Conservation (phyloP, 306 rosid genomes). For the Gynostemma pentaphyllum region DNA sequence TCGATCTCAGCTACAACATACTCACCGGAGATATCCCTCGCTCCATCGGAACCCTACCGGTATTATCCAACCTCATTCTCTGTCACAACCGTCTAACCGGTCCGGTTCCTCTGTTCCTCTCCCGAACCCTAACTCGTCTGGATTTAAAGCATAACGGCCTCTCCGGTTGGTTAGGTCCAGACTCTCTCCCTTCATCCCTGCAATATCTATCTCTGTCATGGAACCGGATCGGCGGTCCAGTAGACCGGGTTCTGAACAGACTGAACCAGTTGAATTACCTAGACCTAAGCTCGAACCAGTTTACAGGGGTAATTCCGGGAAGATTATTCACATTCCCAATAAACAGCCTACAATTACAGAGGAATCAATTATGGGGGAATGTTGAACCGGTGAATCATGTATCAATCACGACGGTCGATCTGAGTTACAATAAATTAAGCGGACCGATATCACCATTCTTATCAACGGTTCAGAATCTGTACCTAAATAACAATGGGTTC, state of each 20-base stretch:
- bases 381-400: slow-evolving; percentile 55
- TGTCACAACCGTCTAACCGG: slow-evolving; percentile 82
- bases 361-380: slow-evolving; percentile 59
- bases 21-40: slow-evolving; percentile 61
- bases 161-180: slow-evolving; percentile 52
- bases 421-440: slow-evolving; percentile 60
- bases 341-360: slow-evolving; percentile 50
- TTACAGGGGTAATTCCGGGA: slow-evolving; percentile 63
- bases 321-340: slow-evolving; percentile 68
- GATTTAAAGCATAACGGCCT: slow-evolving; percentile 78
- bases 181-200: slow-evolving; percentile 60
- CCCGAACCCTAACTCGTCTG: slow-evolving; percentile 53
- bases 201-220: slow-evolving; percentile 73
- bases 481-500: slow-evolving; percentile 80
- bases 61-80: slow-evolving; percentile 60
- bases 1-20: slow-evolving; percentile 85
- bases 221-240: slow-evolving; percentile 62
- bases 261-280: slow-evolving; percentile 54
- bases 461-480: slow-evolving; percentile 71
- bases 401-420: slow-evolving; percentile 64
- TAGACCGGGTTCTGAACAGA: slow-evolving; percentile 46
- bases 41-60: slow-evolving; percentile 51
- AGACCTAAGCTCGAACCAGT: slow-evolving; percentile 72
- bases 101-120: slow-evolving; percentile 52
- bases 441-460: slow-evolving; percentile 65